Conservation (phyloP, 2,329 filamentous ascomycete genomes). For the Exophiala spinifera region DNA sequence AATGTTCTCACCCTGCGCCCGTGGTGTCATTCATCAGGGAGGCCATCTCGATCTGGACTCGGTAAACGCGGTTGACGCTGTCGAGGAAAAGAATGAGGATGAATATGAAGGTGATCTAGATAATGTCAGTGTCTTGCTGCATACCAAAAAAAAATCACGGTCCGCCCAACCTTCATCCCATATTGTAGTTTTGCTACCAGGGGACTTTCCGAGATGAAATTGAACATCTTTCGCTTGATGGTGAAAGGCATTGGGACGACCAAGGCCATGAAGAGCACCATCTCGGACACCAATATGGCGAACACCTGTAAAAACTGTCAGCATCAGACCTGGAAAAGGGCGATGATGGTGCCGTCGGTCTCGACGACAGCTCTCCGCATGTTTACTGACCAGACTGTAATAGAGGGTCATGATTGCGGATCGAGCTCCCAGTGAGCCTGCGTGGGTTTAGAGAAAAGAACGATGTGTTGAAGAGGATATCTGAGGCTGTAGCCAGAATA, state of each 20-base stretch:
- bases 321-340: too few relatives aligned
- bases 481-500: too few relatives aligned
- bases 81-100: constrained; percentile 97
- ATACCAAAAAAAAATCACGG: neutral
- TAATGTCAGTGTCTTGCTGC: constrained; percentile 17
- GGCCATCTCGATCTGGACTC: constrained; percentile 85
- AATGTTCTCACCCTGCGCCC: constrained; percentile 48
- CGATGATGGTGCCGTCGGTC: constrained; percentile 1
- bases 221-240: constrained; percentile 81
- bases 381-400: constrained; percentile 47
- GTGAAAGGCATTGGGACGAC: constrained; percentile 82
- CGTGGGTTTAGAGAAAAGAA: neutral
- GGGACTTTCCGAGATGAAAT: constrained; percentile 89
- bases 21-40: constrained; percentile 63
- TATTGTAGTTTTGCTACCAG: constrained; percentile 91
- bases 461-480: neutral
- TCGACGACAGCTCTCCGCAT: neutral
- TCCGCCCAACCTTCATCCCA: constrained; percentile 72
- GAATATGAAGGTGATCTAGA: constrained; percentile 92
- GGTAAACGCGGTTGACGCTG: constrained; percentile 93
- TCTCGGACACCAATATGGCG: constrained; percentile 49
- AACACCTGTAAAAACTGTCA: constrained; percentile 41
- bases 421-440: neutral
- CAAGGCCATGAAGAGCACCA: constrained; percentile 49
- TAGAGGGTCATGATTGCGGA: constrained; percentile 63